Evolutionary conservation across 306 rosid genomes (phyloP), one percentile per base, ranked within the genome.

Genomic region (Vigna unguiculata): DNA sequence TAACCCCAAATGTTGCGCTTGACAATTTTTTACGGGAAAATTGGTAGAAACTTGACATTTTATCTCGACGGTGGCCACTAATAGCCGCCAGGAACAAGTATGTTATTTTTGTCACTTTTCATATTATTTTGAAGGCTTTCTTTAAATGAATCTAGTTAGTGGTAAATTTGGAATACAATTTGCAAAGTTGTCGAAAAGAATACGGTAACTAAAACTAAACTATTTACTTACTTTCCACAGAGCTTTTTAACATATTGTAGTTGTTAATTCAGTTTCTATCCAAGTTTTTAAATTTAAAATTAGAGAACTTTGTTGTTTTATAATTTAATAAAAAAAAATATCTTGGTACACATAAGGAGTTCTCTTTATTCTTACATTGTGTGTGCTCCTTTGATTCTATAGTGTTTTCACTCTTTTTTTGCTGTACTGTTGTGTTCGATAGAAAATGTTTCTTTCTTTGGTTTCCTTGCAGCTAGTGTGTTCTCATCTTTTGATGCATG

Each of bases 401-500:
- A 59, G 36, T 70, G 22, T 48, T 38, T 55, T 5, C 49, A 2
- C 5, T 30, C 21, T 66, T 13, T 11, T 46, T 32, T n/a, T 7
- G 5, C 11, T 47, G 17, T 49, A 38, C n/a, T 48, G n/a, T 67
- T 49, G 65, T 30, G 5, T 49, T 20, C 22, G 20, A 49, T 43
- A 8, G 28, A 61, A 28, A 74, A 52, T 47, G 41, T 61, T 46
- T 15, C 15, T 59, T 57, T 57, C 61, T 59, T 46, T 47, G 43
- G 78, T 57, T 69, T 52, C 64, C 71, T 74, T 78, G 14, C 43
- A 68, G 64, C 28, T 52, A 59, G 64, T 53, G 16, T 9, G 13
- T 9, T 78, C 17, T 68, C 12, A 48, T 69, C 40, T 61, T 52
- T 28, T 48, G 71, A 24, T 48, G 12, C 22, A 10, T 34, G 41